Evolutionary conservation across 2,329 filamentous ascomycete genomes (phyloP).

Genomic region (Tolypocladium album): DNA sequence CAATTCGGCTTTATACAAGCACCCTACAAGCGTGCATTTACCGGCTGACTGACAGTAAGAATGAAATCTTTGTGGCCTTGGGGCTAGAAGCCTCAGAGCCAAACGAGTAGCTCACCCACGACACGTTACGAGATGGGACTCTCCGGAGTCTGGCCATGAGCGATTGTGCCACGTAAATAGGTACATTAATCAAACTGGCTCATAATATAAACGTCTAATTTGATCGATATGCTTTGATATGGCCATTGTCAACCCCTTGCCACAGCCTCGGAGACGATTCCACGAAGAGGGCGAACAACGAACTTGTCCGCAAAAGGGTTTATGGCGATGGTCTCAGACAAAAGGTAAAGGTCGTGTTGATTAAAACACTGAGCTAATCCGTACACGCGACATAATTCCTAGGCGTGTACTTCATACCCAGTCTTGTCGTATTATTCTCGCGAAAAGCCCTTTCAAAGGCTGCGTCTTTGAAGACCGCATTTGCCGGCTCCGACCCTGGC

Average conservation of each 20-base stretch:
- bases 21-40: too few species aligned
- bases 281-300: slow-evolving; percentile 43
- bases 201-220: neutral
- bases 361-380: neutral
- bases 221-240: too few species aligned
- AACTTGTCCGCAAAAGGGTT: slow-evolving; percentile 47
- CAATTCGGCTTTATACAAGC: neutral
- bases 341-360: neutral
- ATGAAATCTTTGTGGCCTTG: neutral
- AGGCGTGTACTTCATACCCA: too few species aligned
- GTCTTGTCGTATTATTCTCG: neutral
- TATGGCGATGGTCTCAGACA: slow-evolving; percentile 4
- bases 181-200: neutral
- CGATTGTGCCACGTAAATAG: neutral
- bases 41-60: neutral
- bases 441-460: neutral
- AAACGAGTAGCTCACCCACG: neutral
- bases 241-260: neutral
- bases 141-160: neutral
- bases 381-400: too few species aligned
- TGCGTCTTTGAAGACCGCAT: neutral
- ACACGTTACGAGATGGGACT: neutral
- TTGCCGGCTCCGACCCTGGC: neutral
- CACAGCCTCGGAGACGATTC: slow-evolving; percentile 53
- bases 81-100: neutral